Conservation (phyloP, 192 early-diverging fungal genomes). For the Thamnidium elegans region DNA sequence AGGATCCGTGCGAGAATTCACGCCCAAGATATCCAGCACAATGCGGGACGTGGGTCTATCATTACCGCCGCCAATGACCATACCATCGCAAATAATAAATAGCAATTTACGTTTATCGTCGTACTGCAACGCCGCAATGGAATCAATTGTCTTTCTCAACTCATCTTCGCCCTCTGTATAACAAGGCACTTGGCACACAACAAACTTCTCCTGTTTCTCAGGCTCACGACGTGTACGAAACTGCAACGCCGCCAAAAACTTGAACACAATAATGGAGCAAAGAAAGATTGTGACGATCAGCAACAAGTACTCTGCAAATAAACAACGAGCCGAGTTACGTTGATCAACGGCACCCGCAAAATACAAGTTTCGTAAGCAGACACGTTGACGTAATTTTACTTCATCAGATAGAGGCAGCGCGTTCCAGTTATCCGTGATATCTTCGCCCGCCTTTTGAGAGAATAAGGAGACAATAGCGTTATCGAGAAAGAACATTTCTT, state of each 20-base stretch:
- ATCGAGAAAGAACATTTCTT: conserved; percentile 59
- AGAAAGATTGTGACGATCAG: conserved; percentile 78
- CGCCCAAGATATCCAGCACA: conserved; percentile 85
- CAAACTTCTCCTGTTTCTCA: conserved; percentile 92
- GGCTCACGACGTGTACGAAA: conserved; percentile 65
- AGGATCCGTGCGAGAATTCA: conserved; percentile 72
- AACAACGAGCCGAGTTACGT: conserved; percentile 74
- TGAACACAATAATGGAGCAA: conserved; percentile 74
- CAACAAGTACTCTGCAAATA: conserved; percentile 84
- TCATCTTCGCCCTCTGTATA: conserved; percentile 90
- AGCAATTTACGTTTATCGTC: conserved; percentile 88
- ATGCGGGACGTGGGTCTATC: conserved; percentile 92
- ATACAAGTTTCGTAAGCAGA: conserved; percentile 83
- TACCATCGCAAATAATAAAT: conserved; percentile 87
- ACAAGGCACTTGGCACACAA: conserved; percentile 93
- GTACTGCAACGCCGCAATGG: conserved; percentile 71
- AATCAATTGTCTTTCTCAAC: conserved; percentile 80
- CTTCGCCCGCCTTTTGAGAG: conserved; percentile 56
- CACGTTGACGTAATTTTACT: conserved; percentile 47
- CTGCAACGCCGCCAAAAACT: conserved; percentile 76
- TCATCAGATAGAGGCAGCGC: conserved; percentile 45
- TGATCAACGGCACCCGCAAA: conserved; percentile 84
- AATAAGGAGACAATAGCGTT: conserved; percentile 60
- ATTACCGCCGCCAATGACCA: conserved; percentile 94
- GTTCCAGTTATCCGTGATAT: conserved; percentile 62